phyloP scores from a whole-genome alignment of 345 rosid species.

The Punica granatum region DNA sequence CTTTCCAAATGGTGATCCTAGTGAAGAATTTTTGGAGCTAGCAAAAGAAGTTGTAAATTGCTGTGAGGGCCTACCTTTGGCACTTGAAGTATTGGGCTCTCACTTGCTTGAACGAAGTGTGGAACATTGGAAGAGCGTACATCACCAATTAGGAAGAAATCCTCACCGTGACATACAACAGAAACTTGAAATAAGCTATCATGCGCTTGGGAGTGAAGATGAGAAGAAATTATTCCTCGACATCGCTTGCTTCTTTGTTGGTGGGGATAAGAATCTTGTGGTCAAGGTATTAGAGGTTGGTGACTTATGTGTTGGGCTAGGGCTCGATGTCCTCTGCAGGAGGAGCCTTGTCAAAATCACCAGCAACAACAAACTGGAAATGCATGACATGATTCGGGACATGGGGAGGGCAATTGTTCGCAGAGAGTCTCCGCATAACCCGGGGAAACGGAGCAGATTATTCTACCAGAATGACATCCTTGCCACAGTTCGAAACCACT shows the following conservation, averaged over 20 bases:
- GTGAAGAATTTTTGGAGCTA: background rate
- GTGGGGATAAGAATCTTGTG: background rate
- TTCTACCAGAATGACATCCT: background rate
- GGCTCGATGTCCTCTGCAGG: background rate
- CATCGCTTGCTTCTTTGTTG: constrained; percentile 8
- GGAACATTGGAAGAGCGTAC: background rate
- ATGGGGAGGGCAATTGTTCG: constrained; percentile 7
- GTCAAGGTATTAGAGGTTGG: background rate
- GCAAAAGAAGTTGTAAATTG: background rate
- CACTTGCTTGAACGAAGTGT: too few relatives aligned
- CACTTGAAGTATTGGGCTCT: background rate
- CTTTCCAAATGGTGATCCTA: background rate
- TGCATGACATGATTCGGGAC: background rate
- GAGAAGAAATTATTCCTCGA: constrained; percentile 10
- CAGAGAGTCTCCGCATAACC: background rate
- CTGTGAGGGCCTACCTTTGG: constrained; percentile 9
- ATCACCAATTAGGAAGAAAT: background rate
- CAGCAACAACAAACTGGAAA: background rate
- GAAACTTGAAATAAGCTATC: background rate
- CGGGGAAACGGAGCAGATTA: background rate
- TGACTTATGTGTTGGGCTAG: background rate
- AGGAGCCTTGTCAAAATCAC: background rate
- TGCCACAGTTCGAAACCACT: background rate
- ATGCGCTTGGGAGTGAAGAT: background rate
- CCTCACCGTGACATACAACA: background rate